Base-by-base conservation (phyloP, 805 yeast genomes). In the Candida arabinofermentans region DNA sequence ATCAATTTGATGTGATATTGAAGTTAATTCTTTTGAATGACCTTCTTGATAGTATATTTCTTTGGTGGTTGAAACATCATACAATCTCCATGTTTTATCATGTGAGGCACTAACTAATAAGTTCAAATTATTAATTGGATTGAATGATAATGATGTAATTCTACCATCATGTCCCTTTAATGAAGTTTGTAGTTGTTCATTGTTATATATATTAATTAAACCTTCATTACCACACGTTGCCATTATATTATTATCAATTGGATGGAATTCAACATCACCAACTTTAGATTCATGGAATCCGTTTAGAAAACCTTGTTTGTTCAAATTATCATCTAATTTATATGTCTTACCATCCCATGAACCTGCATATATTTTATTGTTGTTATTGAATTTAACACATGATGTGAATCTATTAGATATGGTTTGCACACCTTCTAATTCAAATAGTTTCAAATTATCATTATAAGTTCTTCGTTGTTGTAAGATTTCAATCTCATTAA, bases 71-170 rank as follows among this genome's bases (percentile, higher is more conserved):
- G 65, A 63, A 0, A 79, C 49, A 59, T 91, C 96, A 96, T 96
- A 90, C 3, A 87, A 59, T 46, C 87, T 74, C 96, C 96, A 91
- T 0, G 96, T 86, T 49, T 71, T 71, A 61, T 91, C 97, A 54
- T 74, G 82, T 0, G 96, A 89, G 0, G 95, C 83, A 9, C 86
- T 73, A 0, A 81, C 85, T 1, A 84, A 47, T 49, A 59, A 76
- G 4, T n/a, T n/a, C n/a, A n/a, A n/a, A n/a, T 34, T 8, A 2
- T 61, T 49, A 4, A 65, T 51, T 1, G 95, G 95, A 60, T 89
- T 95, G 47, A 79, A 75, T 27, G 74, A 72, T 0, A 81, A 62
- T 14, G 74, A 67, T 1, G 83, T 71, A 0, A 89, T 81, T 42
- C 96, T 70, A 9, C 57, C 65, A 18, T 64, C 67, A 62, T 76